Evolutionary conservation across 1,284 basidiomycete species (phyloP), one percentile per base, ranked within the genome.

Genomic region (Ganoderma lingzhi): DNA sequence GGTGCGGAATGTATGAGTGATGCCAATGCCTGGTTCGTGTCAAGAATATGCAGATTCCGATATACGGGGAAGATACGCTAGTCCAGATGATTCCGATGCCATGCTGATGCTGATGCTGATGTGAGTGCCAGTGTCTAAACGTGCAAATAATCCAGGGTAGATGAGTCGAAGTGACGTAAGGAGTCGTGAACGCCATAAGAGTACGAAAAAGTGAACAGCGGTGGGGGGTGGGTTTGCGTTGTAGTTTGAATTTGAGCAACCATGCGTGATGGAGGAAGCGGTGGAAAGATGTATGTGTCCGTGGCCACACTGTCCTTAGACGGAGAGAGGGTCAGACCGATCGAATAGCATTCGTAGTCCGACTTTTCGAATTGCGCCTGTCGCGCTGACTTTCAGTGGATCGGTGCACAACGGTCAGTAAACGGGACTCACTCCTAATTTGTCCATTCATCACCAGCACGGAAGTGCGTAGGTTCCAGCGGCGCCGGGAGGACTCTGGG

Each of bases 301-400:
- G 62, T 67, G 41, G 64, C 62, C 64, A 62, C 51, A 62, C 41
- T 66, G 70, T 71, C 70, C 70, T 23, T 56, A 28, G 44, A 45
- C 23, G 64, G 35, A 35, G 35, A 35, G 35, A 35, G 19, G 23
- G 14, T 28, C 45, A 5, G 48, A 35, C 35, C 8, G 35, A 23
- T 30, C 4, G 48, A 8, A n/a, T 14, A 64, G 30, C 17, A 35
- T 10, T 39, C 44, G 56, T 9, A n/a, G 37, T 19, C 19, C 15
- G 58, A 48, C 67, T 48, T 56, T 59, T 59, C 48, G 48, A 19
- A 23, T 59, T n/a, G 23, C 48, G 39, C 15, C 30, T 60, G 51
- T 39, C 5, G 51, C 17, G 12, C 45, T 12, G 19, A 32, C 6
- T 19, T 37, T 61, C 51, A 39, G 45, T 6, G 28, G 5, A 32